These are phyloP conservation scores for Gnaphalium uliginosum DNA, from an alignment of 129 eudicot genomes.

Conservation along the genomic window DNA sequence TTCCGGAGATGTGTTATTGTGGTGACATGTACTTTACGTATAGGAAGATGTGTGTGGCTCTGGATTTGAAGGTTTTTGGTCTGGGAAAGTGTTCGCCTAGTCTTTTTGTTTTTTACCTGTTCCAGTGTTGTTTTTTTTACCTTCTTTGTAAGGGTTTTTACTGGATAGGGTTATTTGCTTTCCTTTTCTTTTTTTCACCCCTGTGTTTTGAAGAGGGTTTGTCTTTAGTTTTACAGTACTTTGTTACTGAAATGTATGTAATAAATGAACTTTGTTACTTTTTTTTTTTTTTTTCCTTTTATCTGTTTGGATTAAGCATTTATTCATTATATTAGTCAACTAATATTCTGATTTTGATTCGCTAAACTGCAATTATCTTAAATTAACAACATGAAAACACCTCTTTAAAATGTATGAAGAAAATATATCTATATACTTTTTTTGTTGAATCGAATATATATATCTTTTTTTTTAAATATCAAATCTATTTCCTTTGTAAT, in stretches of 20 bases:
- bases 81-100: conserved; percentile 8
- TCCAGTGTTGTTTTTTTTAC: conserved; percentile 24
- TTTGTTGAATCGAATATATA: no score
- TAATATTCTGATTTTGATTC: no score
- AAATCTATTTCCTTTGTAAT: no score
- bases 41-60: conserved; percentile 1
- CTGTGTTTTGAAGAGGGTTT: neutral
- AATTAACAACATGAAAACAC: no score
- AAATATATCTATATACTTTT: no score
- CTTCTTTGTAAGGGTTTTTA: conserved; percentile 12
- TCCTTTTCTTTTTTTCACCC: neutral
- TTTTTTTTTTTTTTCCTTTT: no score
- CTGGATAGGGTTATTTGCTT: neutral
- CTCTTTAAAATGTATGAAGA: no score
- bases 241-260: conserved; percentile 6
- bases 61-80: conserved; percentile 19
- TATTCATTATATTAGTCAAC: no score
- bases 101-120: conserved; percentile 23
- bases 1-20: conserved; percentile 2
- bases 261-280: conserved; percentile 25
- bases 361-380: no score
- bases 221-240: neutral
- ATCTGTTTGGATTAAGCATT: no score
- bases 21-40: conserved; percentile 6
- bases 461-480: no score